Evolutionary conservation across 768 basidiomycete species (phyloP).

Genomic region (Boletus edulis): DNA sequence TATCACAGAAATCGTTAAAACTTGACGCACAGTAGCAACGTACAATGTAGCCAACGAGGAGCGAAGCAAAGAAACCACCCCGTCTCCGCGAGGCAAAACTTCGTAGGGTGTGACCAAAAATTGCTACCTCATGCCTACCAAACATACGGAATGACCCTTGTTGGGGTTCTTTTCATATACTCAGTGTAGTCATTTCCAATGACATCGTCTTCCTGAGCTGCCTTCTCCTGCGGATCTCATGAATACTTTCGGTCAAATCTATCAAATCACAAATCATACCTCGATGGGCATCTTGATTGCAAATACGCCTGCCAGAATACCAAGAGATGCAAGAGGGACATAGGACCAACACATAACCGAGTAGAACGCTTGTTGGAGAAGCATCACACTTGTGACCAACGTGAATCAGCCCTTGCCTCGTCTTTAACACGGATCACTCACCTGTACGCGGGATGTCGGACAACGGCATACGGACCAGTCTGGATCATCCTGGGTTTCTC

Average conservation of each 20-base stretch:
- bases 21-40: conserved; percentile 11
- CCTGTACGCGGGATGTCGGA: conserved; percentile 38
- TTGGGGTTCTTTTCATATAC: conserved; percentile 29
- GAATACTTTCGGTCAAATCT: not conserved
- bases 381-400: conserved; percentile 13
- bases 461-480: conserved; percentile 34
- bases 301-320: conserved; percentile 24
- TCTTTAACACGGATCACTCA: conserved; percentile 11
- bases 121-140: conserved; percentile 19
- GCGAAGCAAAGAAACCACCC: not conserved
- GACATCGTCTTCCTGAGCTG: conserved; percentile 25
- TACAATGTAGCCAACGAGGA: conserved; percentile 5
- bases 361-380: conserved; percentile 24
- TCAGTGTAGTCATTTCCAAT: conserved; percentile 26
- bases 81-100: not conserved
- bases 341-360: conserved; percentile 36
- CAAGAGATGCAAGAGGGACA: conserved; percentile 28
- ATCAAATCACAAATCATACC: conserved; percentile 14
- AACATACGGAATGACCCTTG: conserved; percentile 31
- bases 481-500: conserved; percentile 30
- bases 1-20: conserved; percentile 28
- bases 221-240: conserved; percentile 24
- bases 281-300: conserved; percentile 35
- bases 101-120: not conserved
- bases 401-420: not conserved